Percentiles rank a stretch among this genome's conserved stretches.
These are phyloP conservation scores for Colletotrichum chlorophyti DNA, from an alignment of 2,329 filamentous ascomycete species.

Conservation along the genomic window DNA sequence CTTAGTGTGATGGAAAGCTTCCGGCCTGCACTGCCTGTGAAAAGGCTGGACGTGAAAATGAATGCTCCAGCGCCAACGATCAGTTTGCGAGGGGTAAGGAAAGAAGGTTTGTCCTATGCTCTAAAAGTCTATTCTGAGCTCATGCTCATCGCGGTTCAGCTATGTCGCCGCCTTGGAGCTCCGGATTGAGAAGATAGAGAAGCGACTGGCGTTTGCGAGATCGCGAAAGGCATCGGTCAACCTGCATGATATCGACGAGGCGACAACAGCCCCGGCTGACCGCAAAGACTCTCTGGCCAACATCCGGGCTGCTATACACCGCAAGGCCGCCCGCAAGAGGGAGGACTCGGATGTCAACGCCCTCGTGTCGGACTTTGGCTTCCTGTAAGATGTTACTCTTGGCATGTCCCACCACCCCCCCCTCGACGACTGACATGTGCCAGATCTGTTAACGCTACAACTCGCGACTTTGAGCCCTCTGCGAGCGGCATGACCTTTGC, in stretches of 20 bases:
- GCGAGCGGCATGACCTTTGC: slow-evolving; percentile 92
- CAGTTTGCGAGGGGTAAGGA: slow-evolving; percentile 97
- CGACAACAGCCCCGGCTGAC: slow-evolving; percentile 37
- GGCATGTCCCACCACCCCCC: not conserved
- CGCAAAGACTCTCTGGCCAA: slow-evolving; percentile 69
- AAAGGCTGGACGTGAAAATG: slow-evolving; percentile 82
- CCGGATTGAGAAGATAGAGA: slow-evolving; percentile 86
- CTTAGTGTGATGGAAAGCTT: slow-evolving; percentile 88
- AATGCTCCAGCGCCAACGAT: slow-evolving; percentile 94
- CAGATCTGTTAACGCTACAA: slow-evolving; percentile 92
- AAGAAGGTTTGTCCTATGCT: slow-evolving; percentile 66
- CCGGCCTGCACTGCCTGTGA: slow-evolving; percentile 96
- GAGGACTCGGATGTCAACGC: slow-evolving; percentile 91
- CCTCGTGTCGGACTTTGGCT: slow-evolving; percentile 91
- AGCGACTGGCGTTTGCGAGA: slow-evolving; percentile 73
- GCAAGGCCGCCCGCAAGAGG: slow-evolving; percentile 67
- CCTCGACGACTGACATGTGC: slow-evolving; percentile 1
- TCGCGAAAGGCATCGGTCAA: slow-evolving; percentile 75
- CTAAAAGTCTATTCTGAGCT: slow-evolving; percentile 27
- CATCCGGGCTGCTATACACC: slow-evolving; percentile 68
- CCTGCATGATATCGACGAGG: slow-evolving; percentile 65
- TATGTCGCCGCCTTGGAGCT: slow-evolving; percentile 97
- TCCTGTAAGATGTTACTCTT: slow-evolving; percentile 64
- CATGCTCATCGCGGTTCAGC: slow-evolving; percentile 45
- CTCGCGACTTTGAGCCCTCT: slow-evolving; percentile 90